Evolutionary conservation across 2,329 filamentous ascomycete genomes (phyloP).

Genomic region (Talaromyces sp.): DNA sequence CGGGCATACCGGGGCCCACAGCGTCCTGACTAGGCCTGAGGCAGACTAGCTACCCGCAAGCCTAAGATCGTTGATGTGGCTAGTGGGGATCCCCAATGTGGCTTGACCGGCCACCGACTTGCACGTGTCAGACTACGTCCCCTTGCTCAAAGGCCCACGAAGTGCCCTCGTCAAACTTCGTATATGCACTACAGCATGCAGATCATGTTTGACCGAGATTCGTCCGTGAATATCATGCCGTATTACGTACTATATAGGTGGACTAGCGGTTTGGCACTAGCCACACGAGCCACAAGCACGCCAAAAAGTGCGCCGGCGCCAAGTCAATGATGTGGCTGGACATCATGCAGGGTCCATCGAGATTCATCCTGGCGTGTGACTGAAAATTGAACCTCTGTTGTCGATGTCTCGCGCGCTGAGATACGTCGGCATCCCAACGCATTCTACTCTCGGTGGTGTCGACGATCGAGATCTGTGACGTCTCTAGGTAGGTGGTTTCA

Average conservation of each 20-base stretch:
- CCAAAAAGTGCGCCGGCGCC: not conserved
- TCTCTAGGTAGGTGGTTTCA: not conserved
- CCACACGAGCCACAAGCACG: not conserved
- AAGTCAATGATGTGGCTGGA: not conserved
- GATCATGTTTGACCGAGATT: too few relatives aligned
- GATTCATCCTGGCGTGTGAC: not conserved
- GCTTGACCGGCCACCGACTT: not conserved
- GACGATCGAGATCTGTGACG: not conserved
- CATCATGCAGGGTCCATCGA: not conserved
- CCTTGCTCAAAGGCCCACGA: not conserved
- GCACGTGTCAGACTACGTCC: not conserved
- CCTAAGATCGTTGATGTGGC: not conserved
- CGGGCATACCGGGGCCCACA: slow-evolving; percentile 6
- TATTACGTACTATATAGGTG: not conserved
- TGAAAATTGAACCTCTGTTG: not conserved
- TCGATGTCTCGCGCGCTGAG: not conserved
- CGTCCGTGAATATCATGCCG: too few relatives aligned
- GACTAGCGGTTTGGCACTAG: not conserved
- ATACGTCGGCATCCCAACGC: not conserved
- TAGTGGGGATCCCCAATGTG: slow-evolving; percentile 3
- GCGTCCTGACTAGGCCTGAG: not conserved
- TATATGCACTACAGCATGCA: too few relatives aligned
- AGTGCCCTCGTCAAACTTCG: too few relatives aligned
- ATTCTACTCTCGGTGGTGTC: not conserved
- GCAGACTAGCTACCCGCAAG: not conserved